phyloP scores from a whole-genome alignment of 2,329 filamentous ascomycete species.

The Juglanconis oblonga region DNA sequence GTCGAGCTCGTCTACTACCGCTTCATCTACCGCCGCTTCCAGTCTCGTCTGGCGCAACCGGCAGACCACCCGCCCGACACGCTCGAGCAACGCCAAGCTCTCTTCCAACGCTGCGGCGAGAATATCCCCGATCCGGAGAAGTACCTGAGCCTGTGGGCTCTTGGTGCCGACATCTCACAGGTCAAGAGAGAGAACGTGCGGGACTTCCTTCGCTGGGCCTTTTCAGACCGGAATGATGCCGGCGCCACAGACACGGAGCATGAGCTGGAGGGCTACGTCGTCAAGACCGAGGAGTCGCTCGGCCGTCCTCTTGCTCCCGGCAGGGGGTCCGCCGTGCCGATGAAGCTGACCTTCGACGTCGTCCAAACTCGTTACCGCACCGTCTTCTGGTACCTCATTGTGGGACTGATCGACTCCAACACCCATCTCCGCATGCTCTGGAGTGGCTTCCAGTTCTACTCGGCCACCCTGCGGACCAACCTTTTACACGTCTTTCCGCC shows the following conservation, averaged over 20 bases:
- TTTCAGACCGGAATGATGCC: constrained; percentile 22
- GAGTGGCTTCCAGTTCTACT: constrained; percentile 51
- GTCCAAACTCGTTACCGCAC: constrained; percentile 60
- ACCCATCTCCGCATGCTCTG: constrained; percentile 43
- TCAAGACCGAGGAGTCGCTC: constrained; percentile 51
- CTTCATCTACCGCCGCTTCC: constrained; percentile 41
- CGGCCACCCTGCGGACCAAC: constrained; percentile 31
- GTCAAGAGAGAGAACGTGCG: constrained; percentile 63
- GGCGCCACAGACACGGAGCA: constrained; percentile 31
- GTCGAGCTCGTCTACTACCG: constrained; percentile 42
- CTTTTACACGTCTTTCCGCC: constrained; percentile 50
- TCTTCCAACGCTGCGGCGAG: constrained; percentile 56
- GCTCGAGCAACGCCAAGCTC: constrained; percentile 44
- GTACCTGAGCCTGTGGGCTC: constrained; percentile 65
- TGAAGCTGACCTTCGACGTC: constrained; percentile 65
- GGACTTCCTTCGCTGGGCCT: background rate
- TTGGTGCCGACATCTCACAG: constrained; percentile 53
- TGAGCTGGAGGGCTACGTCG: constrained; percentile 47
- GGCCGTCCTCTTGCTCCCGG: constrained; percentile 51
- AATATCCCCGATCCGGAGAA: constrained; percentile 52
- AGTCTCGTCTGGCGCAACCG: constrained; percentile 32
- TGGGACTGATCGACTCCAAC: constrained; percentile 52
- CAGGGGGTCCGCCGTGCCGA: constrained; percentile 49
- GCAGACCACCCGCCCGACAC: constrained; percentile 42
- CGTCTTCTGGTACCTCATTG: constrained; percentile 60